Base-by-base conservation (phyloP, 352 stramenopile genomes). In the Phytopythium sindhum region DNA sequence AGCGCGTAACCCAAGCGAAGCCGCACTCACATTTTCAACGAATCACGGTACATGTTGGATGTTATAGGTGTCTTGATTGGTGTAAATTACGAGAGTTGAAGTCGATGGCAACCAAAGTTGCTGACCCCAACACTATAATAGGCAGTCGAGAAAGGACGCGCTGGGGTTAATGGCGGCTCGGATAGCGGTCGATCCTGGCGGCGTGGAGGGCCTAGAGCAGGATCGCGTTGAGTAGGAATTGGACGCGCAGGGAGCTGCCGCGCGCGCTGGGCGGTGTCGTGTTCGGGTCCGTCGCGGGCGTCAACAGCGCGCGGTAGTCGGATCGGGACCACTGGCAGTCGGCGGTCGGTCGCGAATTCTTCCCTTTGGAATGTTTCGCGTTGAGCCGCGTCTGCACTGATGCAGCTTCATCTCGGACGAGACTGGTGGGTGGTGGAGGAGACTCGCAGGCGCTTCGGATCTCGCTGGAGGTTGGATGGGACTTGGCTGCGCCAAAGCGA, bases 191-290 rank as follows among this genome's bases (percentile, higher is more conserved):
- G 33, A 39, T 39, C 6, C 33, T 39, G 33, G 33, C 5, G 10
- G n/a, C 10, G 14, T 39, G 33, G 33, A n/a, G 39, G 12, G 2
- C 50, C 31, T 45, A 59, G 14, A 59, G 17, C 29, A 59, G 14
- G 53, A 59, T 59, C 53, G 45, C 53, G 53, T 59, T 9, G 4
- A 33, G 19, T 5, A 59, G 33, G 53, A 59, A 59, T 14, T 37
- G 53, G 21, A 59, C 53, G 29, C 33, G 53, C 29, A 59, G 53
- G 19, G 53, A 45, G 53, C 53, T 59, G 31, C 53, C 53, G 53
- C 53, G 53, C 29, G 33, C 53, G 31, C 53, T 59, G 10, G 29
- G 21, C 24, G 53, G 33, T n/a, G 53, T 41, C 53, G 21, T 31
- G 24, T 42, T 8, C 17, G 33, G 31, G 24, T 35, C 48, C n/a